Evolutionary conservation across 2,329 filamentous ascomycete species (phyloP).

Genomic region (Daldinia sp.): DNA sequence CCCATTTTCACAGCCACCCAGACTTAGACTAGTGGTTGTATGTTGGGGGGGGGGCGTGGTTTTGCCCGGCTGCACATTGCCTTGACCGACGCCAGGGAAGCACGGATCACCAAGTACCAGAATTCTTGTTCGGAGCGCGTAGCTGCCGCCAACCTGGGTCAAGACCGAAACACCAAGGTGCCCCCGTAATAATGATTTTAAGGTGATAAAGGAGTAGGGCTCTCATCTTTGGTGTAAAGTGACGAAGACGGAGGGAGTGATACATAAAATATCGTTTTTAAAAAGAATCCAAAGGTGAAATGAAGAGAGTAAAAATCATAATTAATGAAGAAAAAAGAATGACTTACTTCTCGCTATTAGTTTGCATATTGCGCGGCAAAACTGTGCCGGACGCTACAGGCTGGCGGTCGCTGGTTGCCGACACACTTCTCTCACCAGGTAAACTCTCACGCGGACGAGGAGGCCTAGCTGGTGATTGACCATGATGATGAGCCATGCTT

Average conservation of each 20-base stretch:
- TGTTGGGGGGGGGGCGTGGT: constrained; percentile 15
- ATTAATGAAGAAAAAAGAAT: constrained; percentile 19
- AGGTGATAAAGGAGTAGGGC: background rate
- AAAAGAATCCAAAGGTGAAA: constrained; percentile 14
- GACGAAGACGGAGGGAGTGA: constrained; percentile 11
- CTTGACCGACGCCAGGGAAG: constrained; percentile 33
- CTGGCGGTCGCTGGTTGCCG: constrained; percentile 54
- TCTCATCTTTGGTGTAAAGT: constrained; percentile 1
- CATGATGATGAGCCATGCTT: constrained; percentile 66
- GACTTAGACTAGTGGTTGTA: constrained; percentile 15
- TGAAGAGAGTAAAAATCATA: background rate
- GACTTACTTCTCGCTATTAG: constrained; percentile 64
- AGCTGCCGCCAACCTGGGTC: constrained; percentile 28
- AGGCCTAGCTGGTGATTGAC: constrained; percentile 64
- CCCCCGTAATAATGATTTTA: constrained; percentile 5
- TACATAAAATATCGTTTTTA: constrained; percentile 3
- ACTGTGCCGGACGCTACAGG: constrained; percentile 54
- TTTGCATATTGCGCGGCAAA: constrained; percentile 56
- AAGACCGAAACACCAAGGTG: constrained; percentile 29
- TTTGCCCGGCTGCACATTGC: constrained; percentile 25
- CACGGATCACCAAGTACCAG: constrained; percentile 33
- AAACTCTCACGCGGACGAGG: constrained; percentile 63
- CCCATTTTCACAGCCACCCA: constrained; percentile 29
- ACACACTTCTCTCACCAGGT: constrained; percentile 60
- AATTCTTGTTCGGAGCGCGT: constrained; percentile 29